A percentile compares a stretch with the other conserved stretches of the same genome.
Evolutionary conservation across 495 filamentous ascomycete species (phyloP).

Genomic region (Cercophora newfieldiana): DNA sequence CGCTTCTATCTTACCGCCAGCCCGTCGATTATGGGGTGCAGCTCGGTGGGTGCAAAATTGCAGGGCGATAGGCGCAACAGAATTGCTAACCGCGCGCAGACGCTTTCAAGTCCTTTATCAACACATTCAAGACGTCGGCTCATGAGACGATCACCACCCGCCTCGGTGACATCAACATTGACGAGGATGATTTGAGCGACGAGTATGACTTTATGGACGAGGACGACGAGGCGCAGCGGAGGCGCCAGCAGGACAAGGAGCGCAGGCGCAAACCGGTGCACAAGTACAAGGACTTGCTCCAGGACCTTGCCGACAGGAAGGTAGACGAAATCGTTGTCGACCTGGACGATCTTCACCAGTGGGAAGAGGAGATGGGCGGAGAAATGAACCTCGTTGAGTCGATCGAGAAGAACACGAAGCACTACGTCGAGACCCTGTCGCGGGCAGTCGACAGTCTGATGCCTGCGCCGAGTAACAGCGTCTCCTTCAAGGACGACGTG

Average conservation of each 20-base stretch:
- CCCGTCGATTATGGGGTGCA: conserved; percentile 86
- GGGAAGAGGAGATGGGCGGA: conserved; percentile 66
- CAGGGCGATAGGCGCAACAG: background rate
- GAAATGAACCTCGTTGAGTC: conserved; percentile 78
- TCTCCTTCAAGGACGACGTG: conserved; percentile 95
- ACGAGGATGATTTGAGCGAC: conserved; percentile 85
- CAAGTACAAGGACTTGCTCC: conserved; percentile 91
- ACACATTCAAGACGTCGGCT: conserved; percentile 81
- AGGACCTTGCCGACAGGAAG: conserved; percentile 80
- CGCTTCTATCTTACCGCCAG: conserved; percentile 70
- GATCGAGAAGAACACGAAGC: conserved; percentile 86
- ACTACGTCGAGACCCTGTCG: conserved; percentile 90
- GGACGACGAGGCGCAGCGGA: conserved; percentile 59
- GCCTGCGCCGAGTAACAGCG: conserved; percentile 73
- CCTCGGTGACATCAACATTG: conserved; percentile 79
- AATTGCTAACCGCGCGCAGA: conserved; percentile 41
- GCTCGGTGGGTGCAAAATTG: conserved; percentile 55
- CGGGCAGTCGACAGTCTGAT: conserved; percentile 84
- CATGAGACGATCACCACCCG: conserved; percentile 72
- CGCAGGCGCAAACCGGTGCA: conserved; percentile 58
- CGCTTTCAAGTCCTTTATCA: conserved; percentile 85
- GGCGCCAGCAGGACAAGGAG: conserved; percentile 45
- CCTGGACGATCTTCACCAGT: conserved; percentile 81
- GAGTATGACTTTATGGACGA: conserved; percentile 96
- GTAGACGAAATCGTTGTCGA: conserved; percentile 77